Base-by-base conservation (phyloP, 805 yeast species). In the Lachancea mirantina region DNA sequence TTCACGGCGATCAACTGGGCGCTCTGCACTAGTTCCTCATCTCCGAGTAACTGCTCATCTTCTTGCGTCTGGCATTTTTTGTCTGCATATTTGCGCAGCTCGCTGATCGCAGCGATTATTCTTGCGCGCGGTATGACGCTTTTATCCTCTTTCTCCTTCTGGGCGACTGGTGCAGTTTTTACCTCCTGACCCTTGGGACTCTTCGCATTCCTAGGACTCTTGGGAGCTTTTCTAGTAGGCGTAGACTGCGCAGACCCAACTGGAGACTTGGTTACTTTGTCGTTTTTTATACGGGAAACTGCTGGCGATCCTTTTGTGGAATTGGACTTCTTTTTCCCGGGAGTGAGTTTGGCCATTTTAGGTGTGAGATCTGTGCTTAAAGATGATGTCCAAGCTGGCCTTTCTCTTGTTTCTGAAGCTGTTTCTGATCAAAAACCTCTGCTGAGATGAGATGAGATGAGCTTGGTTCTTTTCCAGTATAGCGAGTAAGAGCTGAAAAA, bases 1-100 rank as follows among this genome's bases (percentile, higher is more conserved):
- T 79, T 71, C 19, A 78, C 74, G 24, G 82, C 63, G 39, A 76
- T 77, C 35, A 87, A 60, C 48, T 67, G 77, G 31, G 84, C 55
- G 23, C 65, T 61, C 26, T 59, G 59, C 26, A 46, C 42, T 23
- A 63, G 56, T 28, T 70, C 70, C 8, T 68, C 76, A 26, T 76
- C 84, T 41, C 78, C 77, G 41, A 84, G 67, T 40, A 73, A 62
- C 18, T 32, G 26, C 17, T 62, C 50, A 26, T 54, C 45, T 8
- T 20, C 31, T 5, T 40, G 34, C 14, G 56, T 57, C 25, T 51
- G 59, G 11, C 53, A 56, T 28, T 62, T 52, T 29, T 59, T 55
- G 18, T 64, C 54, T 32, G 71, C 55, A 57, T 69, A 85, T 52
- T 80, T 78, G 35, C 65, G 61, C 50, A 92, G 69, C 45, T 85